These are phyloP conservation scores for Eucalyptus erythrocorys DNA, from an alignment of 345 rosid genomes.

Conservation along the genomic window DNA sequence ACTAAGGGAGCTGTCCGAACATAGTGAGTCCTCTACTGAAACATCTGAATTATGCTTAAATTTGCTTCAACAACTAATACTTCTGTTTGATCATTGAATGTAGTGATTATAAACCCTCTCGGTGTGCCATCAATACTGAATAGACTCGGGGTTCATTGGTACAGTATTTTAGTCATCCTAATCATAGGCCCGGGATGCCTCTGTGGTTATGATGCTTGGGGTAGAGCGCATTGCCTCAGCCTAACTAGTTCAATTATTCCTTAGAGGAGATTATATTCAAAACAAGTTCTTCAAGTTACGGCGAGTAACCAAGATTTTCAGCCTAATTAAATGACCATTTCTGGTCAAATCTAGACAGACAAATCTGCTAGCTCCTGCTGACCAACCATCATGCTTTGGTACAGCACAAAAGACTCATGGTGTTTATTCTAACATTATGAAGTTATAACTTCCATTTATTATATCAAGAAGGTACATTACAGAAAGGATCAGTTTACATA, in stretches of 20 bases:
- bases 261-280: not conserved
- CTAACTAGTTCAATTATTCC: not conserved
- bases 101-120: no score
- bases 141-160: no score
- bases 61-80: not conserved
- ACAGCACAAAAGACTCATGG: not conserved
- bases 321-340: not conserved
- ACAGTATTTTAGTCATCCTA: not conserved
- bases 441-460: not conserved
- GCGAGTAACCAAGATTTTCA: not conserved
- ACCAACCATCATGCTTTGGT: not conserved
- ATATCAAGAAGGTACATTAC: not conserved
- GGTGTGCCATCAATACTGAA: no score
- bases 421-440: not conserved
- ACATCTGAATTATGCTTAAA: not conserved
- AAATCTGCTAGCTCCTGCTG: not conserved
- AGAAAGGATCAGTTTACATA: not conserved
- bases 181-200: not conserved
- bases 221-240: not conserved
- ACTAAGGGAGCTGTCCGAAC: not conserved
- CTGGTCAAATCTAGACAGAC: not conserved
- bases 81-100: not conserved
- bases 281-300: not conserved
- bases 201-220: not conserved
- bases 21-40: not conserved